Conservation (phyloP, 2,329 filamentous ascomycete genomes). For the Colletotrichum siamense region DNA sequence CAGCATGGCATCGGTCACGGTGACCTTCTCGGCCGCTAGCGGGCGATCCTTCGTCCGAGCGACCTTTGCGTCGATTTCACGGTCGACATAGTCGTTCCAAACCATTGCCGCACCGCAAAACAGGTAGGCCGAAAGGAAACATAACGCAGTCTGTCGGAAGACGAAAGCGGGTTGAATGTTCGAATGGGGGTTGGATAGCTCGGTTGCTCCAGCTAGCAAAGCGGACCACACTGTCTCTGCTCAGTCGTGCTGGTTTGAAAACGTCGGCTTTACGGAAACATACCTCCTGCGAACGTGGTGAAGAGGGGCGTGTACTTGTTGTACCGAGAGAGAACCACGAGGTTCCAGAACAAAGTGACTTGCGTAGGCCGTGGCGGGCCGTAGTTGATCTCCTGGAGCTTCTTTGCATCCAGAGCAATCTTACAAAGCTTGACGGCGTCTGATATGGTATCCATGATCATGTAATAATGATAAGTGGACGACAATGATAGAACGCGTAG, state of each 20-base stretch:
- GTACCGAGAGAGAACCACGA: slow-evolving; percentile 14
- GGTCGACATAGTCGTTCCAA: slow-evolving; percentile 35
- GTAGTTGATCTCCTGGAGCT: slow-evolving; percentile 9
- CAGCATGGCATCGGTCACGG: slow-evolving; percentile 25
- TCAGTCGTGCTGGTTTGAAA: background rate
- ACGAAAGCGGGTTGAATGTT: slow-evolving; percentile 21
- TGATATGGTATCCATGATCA: slow-evolving; percentile 1
- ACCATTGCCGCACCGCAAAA: slow-evolving; percentile 35
- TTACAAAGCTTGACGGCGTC: slow-evolving; percentile 3
- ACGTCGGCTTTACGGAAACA: background rate
- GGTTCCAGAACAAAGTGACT: slow-evolving; percentile 11
- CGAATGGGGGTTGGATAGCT: background rate
- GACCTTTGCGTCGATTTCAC: slow-evolving; percentile 31
- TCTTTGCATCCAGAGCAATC: slow-evolving; percentile 8
- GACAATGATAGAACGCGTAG: background rate
- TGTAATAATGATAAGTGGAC: slow-evolving; percentile 3
- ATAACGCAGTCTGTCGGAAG: slow-evolving; percentile 26
- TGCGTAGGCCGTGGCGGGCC: slow-evolving; percentile 11
- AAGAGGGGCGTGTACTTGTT: slow-evolving; percentile 19
- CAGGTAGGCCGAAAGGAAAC: slow-evolving; percentile 27
- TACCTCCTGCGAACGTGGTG: slow-evolving; percentile 19
- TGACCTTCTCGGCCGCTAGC: slow-evolving; percentile 27
- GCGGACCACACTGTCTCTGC: slow-evolving; percentile 13
- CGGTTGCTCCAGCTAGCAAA: slow-evolving; percentile 12
- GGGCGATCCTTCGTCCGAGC: slow-evolving; percentile 33